phyloP scores from a whole-genome alignment of 2,329 filamentous ascomycete genomes.

The Hypoxylon sp. region DNA sequence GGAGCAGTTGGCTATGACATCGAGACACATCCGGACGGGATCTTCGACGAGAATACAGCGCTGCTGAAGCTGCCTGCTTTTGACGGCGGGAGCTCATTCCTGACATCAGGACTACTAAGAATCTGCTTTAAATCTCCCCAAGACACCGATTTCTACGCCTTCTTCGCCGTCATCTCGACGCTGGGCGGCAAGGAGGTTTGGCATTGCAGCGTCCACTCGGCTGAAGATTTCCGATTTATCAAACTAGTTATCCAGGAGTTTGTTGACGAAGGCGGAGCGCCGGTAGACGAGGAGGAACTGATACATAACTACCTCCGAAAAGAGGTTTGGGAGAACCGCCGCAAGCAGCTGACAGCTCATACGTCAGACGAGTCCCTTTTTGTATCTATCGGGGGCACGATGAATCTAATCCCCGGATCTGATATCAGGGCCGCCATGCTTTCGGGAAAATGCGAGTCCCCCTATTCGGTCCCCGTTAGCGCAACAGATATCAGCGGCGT shows the following conservation, averaged over 20 bases:
- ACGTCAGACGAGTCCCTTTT: conserved; percentile 27
- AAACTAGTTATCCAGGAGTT: conserved; percentile 15
- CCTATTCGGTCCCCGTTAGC: conserved; percentile 28
- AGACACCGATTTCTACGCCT: conserved; percentile 26
- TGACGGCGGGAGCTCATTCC: conserved; percentile 23
- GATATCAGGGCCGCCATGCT: conserved; percentile 27
- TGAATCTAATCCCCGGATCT: background rate
- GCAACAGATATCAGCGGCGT: conserved; percentile 11
- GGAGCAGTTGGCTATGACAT: conserved; percentile 31
- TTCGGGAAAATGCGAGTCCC: conserved; percentile 28
- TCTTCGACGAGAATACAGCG: conserved; percentile 27
- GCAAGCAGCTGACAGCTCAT: conserved; percentile 10
- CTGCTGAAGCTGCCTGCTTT: conserved; percentile 23
- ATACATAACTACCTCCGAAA: conserved; percentile 21
- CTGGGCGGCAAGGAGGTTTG: conserved; percentile 19
- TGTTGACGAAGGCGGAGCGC: conserved; percentile 3
- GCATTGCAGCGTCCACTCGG: conserved; percentile 20
- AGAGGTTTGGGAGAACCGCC: conserved; percentile 20
- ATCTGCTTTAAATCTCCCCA: conserved; percentile 35
- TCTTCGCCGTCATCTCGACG: conserved; percentile 33
- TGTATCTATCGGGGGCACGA: conserved; percentile 26
- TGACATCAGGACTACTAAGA: conserved; percentile 31
- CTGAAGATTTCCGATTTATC: conserved; percentile 20
- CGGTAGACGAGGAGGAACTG: conserved; percentile 9
- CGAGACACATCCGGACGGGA: conserved; percentile 23